Evolutionary conservation across 768 basidiomycete species (phyloP).

Genomic region (Psilocybe cyanescens): DNA sequence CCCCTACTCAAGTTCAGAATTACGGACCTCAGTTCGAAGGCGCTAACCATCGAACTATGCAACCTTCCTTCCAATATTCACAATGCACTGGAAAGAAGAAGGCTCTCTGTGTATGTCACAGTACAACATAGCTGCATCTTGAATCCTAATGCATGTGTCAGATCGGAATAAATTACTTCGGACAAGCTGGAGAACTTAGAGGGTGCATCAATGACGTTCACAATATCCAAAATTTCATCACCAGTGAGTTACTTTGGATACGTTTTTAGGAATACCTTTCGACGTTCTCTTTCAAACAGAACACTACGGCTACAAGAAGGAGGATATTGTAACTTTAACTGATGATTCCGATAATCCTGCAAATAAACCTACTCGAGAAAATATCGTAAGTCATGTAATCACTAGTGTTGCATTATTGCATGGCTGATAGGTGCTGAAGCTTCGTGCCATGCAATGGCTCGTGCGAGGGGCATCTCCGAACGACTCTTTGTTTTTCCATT

Average conservation of each 20-base stretch:
- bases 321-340: constrained; percentile 86
- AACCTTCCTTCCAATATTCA: constrained; percentile 83
- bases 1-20: constrained; percentile 59
- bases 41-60: constrained; percentile 45
- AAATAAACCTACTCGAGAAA: constrained; percentile 73
- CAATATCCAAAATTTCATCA: constrained; percentile 81
- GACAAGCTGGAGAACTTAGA: constrained; percentile 63
- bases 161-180: constrained; percentile 91
- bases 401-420: neutral
- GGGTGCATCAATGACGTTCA: constrained; percentile 94
- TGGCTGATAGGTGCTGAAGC: constrained; percentile 32
- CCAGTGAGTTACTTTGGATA: constrained; percentile 38
- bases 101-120: constrained; percentile 70
- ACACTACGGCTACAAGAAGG: constrained; percentile 65
- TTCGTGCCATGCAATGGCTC: constrained; percentile 92
- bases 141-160: constrained; percentile 27
- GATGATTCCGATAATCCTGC: constrained; percentile 72
- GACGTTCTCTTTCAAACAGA: constrained; percentile 32
- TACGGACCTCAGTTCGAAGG: constrained; percentile 65
- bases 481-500: constrained; percentile 92
- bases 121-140: no score
- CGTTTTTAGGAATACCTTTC: neutral
- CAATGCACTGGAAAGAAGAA: constrained; percentile 89
- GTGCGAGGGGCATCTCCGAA: constrained; percentile 77
- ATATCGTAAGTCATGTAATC: constrained; percentile 60